Percentiles rank a stretch among this genome's conserved stretches.
phyloP scores from a whole-genome alignment of 1,139 yeast species.

The Pneumocystis jirovecii region DNA sequence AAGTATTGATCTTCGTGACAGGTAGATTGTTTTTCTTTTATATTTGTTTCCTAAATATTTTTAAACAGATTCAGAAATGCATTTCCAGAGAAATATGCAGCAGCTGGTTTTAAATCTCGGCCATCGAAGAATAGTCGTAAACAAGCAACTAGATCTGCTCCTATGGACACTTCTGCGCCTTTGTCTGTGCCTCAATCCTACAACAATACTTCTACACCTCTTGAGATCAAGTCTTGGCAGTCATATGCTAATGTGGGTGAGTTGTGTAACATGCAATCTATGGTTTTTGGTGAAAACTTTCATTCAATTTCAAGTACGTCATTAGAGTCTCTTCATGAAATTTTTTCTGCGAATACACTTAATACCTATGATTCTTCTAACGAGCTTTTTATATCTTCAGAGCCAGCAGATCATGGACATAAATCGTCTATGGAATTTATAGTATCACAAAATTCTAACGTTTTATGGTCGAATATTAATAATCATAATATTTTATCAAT shows the following conservation, averaged over 20 bases:
- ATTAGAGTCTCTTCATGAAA: neutral
- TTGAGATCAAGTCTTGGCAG: neutral
- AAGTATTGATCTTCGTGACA: slow-evolving; percentile 31
- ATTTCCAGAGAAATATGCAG: slow-evolving; percentile 30
- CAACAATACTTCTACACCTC: neutral
- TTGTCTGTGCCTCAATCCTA: slow-evolving; percentile 9
- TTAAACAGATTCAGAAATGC: slow-evolving; percentile 28
- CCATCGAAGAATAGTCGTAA: slow-evolving; percentile 7
- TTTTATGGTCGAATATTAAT: neutral
- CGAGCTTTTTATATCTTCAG: neutral
- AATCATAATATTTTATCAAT: neutral
- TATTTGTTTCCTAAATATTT: neutral
- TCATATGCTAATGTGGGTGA: neutral
- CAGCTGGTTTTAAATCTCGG: slow-evolving; percentile 29
- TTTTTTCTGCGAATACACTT: neutral
- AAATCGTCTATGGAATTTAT: neutral
- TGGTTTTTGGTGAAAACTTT: neutral
- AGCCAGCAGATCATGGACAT: neutral
- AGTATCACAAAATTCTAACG: neutral
- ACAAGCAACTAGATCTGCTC: neutral
- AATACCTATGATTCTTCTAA: neutral
- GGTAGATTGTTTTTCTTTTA: slow-evolving; percentile 1
- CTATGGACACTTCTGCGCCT: slow-evolving; percentile 7
- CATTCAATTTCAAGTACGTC: neutral
- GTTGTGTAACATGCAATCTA: slow-evolving; percentile 9